These are phyloP conservation scores for Xylariaceae sp. DNA, from an alignment of 2,329 filamentous ascomycete genomes.

Conservation along the genomic window DNA sequence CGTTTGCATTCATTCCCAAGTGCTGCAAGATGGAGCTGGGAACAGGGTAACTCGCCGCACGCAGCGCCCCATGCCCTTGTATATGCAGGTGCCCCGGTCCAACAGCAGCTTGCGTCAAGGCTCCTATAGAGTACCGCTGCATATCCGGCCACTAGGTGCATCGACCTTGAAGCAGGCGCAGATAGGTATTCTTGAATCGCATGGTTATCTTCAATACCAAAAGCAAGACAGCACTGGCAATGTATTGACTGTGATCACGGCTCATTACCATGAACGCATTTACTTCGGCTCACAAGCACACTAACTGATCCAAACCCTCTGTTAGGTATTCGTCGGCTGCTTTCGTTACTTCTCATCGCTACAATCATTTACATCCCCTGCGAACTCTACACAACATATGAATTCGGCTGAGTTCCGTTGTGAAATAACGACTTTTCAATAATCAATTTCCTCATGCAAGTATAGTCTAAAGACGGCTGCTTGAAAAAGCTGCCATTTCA, in stretches of 20 bases:
- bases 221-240: too few relatives aligned
- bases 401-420: neutral
- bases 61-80: slow-evolving; percentile 34
- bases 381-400: neutral
- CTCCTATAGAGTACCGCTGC: slow-evolving; percentile 23
- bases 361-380: neutral
- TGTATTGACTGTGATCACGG: neutral
- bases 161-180: neutral
- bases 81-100: slow-evolving; percentile 36
- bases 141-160: slow-evolving; percentile 15
- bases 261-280: neutral
- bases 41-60: slow-evolving; percentile 34
- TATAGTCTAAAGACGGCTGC: neutral
- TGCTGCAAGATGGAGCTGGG: slow-evolving; percentile 19
- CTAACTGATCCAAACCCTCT: slow-evolving; percentile 16
- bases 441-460: slow-evolving; percentile 3
- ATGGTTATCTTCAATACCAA: too few relatives aligned
- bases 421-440: neutral
- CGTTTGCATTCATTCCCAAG: neutral
- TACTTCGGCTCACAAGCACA: neutral
- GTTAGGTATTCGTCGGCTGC: neutral
- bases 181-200: slow-evolving; percentile 6
- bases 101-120: slow-evolving; percentile 35
- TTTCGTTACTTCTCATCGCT: neutral
- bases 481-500: too few relatives aligned